Evolutionary conservation across 495 filamentous ascomycete species (phyloP).

Genomic region (Clavariopsis aquatica): DNA sequence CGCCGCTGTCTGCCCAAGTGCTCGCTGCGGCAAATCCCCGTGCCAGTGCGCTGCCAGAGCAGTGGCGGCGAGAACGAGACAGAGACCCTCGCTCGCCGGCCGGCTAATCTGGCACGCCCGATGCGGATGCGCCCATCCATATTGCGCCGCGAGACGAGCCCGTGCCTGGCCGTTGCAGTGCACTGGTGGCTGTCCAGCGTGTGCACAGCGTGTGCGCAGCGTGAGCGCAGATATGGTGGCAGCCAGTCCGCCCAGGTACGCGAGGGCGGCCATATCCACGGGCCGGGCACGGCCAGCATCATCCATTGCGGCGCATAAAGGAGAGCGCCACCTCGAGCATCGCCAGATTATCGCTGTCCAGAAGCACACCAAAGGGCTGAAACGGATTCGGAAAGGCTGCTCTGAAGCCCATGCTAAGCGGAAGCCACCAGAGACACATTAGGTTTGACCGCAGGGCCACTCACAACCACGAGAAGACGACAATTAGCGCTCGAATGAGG

Average conservation of each 20-base stretch:
- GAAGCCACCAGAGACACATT: constrained; percentile 37
- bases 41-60: neutral
- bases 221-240: neutral
- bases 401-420: constrained; percentile 18
- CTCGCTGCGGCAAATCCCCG: constrained; percentile 36
- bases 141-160: constrained; percentile 14
- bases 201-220: neutral
- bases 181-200: constrained; percentile 31
- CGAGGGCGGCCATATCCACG: constrained; percentile 20
- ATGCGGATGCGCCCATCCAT: constrained; percentile 31
- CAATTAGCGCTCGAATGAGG: constrained; percentile 33
- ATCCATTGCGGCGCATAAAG: constrained; percentile 28
- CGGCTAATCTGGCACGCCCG: constrained; percentile 32
- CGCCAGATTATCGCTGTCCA: constrained; percentile 10
- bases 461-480: constrained; percentile 16
- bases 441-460: constrained; percentile 36
- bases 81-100: neutral
- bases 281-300: constrained; percentile 2
- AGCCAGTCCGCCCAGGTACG: constrained; percentile 26
- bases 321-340: constrained; percentile 18
- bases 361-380: constrained; percentile 28
- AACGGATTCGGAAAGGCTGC: constrained; percentile 32
- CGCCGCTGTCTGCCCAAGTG: neutral
- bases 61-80: neutral
- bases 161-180: constrained; percentile 31